These are phyloP conservation scores for Infundibulicybe gibba DNA, from an alignment of 768 basidiomycete species.

Conservation along the genomic window DNA sequence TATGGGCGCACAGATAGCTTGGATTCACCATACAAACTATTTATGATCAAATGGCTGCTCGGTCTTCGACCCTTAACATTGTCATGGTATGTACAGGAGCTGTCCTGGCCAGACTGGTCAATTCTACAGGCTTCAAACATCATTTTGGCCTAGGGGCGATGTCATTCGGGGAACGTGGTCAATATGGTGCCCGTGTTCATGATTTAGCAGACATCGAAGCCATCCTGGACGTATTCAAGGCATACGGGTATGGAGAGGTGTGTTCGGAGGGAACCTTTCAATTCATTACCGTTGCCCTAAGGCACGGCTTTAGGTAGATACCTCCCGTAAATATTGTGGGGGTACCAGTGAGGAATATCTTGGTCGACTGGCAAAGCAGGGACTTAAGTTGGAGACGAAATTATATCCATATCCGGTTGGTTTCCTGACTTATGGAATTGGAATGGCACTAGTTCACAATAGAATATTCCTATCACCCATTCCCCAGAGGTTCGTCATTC, in stretches of 20 bases:
- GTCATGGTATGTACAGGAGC: conserved; percentile 38
- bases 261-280: conserved; percentile 7
- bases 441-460: background rate
- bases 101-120: too few relatives aligned
- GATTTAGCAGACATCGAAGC: conserved; percentile 43
- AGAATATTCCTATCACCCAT: too few relatives aligned
- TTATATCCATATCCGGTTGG: conserved; percentile 44
- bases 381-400: conserved; percentile 58
- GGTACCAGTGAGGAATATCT: conserved; percentile 56
- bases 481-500: too few relatives aligned
- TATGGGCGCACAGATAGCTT: too few relatives aligned
- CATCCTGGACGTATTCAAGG: conserved; percentile 50
- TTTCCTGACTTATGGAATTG: too few relatives aligned
- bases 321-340: conserved; percentile 44
- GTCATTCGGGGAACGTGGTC: conserved; percentile 50
- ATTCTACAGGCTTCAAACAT: background rate
- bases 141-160: conserved; percentile 39
- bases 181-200: conserved; percentile 46
- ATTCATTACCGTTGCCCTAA: too few relatives aligned
- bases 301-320: conserved; percentile 42
- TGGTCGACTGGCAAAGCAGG: conserved; percentile 46
- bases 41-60: too few relatives aligned
- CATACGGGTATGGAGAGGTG: conserved; percentile 54
- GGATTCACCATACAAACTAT: too few relatives aligned
- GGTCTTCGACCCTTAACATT: conserved; percentile 41